Conservation (phyloP, 805 yeast genomes). For the Priceomyces carsonii region DNA sequence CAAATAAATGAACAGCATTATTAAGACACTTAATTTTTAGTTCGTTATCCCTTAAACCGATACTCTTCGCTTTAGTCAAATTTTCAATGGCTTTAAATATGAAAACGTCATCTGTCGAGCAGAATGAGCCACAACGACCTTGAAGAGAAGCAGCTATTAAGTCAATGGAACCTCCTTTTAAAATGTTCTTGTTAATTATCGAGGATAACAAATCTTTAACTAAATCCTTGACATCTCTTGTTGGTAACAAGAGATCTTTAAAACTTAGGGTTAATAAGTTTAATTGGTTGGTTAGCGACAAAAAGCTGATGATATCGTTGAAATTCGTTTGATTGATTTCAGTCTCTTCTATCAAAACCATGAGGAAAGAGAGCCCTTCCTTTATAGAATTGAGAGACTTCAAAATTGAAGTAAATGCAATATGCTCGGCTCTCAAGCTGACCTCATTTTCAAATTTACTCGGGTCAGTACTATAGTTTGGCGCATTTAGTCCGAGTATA, state of each 20-base stretch:
- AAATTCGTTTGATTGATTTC: constrained; percentile 45
- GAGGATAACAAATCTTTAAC: constrained; percentile 87
- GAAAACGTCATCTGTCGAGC: constrained; percentile 90
- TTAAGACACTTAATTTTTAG: constrained; percentile 62
- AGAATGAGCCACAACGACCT: constrained; percentile 91
- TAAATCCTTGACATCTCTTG: constrained; percentile 57
- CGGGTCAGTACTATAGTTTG: constrained; percentile 52
- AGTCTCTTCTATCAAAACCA: constrained; percentile 76
- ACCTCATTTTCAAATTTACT: constrained; percentile 58
- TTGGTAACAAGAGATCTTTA: constrained; percentile 76
- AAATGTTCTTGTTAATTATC: constrained; percentile 82
- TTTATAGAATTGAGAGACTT: constrained; percentile 75
- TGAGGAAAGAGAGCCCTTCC: constrained; percentile 87
- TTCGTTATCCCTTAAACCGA: constrained; percentile 71
- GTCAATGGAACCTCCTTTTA: constrained; percentile 92
- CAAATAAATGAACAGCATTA: constrained; percentile 74
- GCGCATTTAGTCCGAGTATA: constrained; percentile 63
- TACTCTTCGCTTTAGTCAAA: constrained; percentile 79
- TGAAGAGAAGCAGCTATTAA: constrained; percentile 83
- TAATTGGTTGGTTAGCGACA: constrained; percentile 66
- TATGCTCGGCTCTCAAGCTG: constrained; percentile 85
- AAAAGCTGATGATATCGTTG: constrained; percentile 66
- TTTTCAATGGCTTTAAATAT: constrained; percentile 94
- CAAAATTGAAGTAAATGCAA: constrained; percentile 77
- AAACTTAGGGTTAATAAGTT: constrained; percentile 68